Evolutionary conservation across 805 yeast genomes (phyloP), one percentile per base, ranked within the genome.

Genomic region (Lipomyces chichibuensis): DNA sequence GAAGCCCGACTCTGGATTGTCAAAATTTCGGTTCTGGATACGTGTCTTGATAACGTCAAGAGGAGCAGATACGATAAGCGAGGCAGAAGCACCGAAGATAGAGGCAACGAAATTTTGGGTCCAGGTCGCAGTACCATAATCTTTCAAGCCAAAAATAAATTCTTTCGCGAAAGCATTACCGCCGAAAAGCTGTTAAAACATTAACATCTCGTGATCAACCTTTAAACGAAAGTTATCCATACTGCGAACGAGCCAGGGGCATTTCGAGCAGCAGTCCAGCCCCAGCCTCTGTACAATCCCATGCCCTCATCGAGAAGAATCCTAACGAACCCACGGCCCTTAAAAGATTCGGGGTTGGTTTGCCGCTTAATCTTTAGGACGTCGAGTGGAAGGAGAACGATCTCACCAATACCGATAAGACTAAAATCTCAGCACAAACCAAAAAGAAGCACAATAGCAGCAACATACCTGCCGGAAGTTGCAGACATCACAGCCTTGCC

Each of bases 231-330:
- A 17, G 29, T 9, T 23, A 23, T 17, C 39, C 70, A 9, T 52
- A 66, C 67, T 20, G 98, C 97, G 77, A 95, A 95, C 1, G 97
- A 92, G 67, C 99, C 99, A 51, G 99, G 99, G 1, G 98, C 98
- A 78, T 95, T 95, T 86, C 99, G 89, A 56, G 99, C 99, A 74
- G 96, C 96, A 67, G 99, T 95, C 99, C 99, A 95, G 66, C 98
- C 98, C 97, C 98, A 93, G 72, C 99, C 99, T 78, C 97, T 85
- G 83, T 95, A 95, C 74, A 95, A 84, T 29, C 95, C 92, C 67
- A 92, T 84, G 23, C 99, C 98, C 81, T 95, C 99, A 77, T 95
- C 99, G 64, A 83, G 76, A 68, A 95, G 77, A 75, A 95, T 91
- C 80, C 85, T 89, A 73, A 93, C 69, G 81, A 95, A 93, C 11